These are phyloP conservation scores for Petunia secreta DNA, from an alignment of 257 asterid genomes.

Conservation along the genomic window DNA sequence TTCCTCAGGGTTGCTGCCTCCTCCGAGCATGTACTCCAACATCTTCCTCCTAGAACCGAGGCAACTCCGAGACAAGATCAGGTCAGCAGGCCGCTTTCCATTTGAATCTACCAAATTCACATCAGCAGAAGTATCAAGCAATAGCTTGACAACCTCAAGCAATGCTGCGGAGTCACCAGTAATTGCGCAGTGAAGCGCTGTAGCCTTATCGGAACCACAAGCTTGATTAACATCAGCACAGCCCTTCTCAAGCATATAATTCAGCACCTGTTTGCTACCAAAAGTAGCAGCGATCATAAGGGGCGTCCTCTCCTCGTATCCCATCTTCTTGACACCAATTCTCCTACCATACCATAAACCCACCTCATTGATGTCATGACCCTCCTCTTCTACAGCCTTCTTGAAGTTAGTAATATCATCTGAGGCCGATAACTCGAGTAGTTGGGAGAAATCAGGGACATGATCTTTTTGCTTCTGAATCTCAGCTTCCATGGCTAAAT, in stretches of 20 bases:
- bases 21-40: conserved; percentile 34
- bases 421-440: conserved; percentile 46
- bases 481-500: conserved; percentile 30
- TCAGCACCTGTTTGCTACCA: conserved; percentile 45
- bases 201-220: conserved; percentile 47
- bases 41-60: conserved; percentile 35
- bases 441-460: conserved; percentile 28
- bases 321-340: conserved; percentile 47
- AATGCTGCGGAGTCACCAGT: conserved; percentile 39
- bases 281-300: conserved; percentile 48
- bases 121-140: conserved; percentile 51
- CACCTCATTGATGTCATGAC: conserved; percentile 33
- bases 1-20: conserved; percentile 6
- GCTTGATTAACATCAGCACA: conserved; percentile 41
- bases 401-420: conserved; percentile 43
- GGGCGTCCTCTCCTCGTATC: conserved; percentile 46
- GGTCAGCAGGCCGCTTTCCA: conserved; percentile 44
- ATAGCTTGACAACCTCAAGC: conserved; percentile 37
- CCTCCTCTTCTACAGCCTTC: conserved; percentile 44
- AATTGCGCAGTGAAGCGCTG: conserved; percentile 51
- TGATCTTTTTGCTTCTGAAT: conserved; percentile 23
- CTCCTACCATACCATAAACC: conserved; percentile 48
- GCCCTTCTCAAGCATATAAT: conserved; percentile 40
- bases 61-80: conserved; percentile 25
- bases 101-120: conserved; percentile 36